Conservation (phyloP, 1,284 basidiomycete species). For the Trichosporon faecale region DNA sequence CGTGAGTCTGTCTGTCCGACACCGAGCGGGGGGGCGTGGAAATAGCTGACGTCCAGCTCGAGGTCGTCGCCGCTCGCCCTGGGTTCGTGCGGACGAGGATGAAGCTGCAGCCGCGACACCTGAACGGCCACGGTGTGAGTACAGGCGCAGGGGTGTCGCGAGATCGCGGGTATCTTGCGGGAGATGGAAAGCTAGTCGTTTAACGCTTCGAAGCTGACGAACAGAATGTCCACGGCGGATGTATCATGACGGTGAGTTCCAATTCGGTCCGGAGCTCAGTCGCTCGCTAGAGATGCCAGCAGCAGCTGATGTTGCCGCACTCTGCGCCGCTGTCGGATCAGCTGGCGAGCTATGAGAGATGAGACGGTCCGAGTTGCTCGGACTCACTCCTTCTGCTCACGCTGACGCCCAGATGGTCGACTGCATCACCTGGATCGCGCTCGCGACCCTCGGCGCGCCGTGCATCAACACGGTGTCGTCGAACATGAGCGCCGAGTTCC, state of each 20-base stretch:
- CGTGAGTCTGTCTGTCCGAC: background rate
- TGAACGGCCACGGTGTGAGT: conserved; percentile 21
- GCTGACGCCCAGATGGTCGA: conserved; percentile 22
- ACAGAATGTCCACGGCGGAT: conserved; percentile 20
- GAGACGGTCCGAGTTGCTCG: too few relatives aligned
- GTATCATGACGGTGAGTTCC: conserved; percentile 18
- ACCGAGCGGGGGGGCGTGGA: too few relatives aligned
- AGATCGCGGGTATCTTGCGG: too few relatives aligned
- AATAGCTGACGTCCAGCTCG: conserved; percentile 9
- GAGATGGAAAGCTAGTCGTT: background rate
- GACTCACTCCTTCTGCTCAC: background rate
- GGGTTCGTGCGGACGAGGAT: conserved; percentile 13
- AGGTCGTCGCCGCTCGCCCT: conserved; percentile 23
- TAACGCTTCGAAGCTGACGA: background rate
- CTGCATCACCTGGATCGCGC: conserved; percentile 20
- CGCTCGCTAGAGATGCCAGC: too few relatives aligned
- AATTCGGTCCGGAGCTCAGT: background rate
- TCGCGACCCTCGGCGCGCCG: conserved; percentile 17
- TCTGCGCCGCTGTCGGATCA: too few relatives aligned
- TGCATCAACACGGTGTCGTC: conserved; percentile 13
- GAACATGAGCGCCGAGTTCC: conserved; percentile 23
- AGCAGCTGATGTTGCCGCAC: too few relatives aligned
- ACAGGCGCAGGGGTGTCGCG: background rate
- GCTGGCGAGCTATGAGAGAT: too few relatives aligned
- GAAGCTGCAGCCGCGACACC: conserved; percentile 13